phyloP scores from a whole-genome alignment of 768 basidiomycete genomes.

The Pleurotus giganteus region DNA sequence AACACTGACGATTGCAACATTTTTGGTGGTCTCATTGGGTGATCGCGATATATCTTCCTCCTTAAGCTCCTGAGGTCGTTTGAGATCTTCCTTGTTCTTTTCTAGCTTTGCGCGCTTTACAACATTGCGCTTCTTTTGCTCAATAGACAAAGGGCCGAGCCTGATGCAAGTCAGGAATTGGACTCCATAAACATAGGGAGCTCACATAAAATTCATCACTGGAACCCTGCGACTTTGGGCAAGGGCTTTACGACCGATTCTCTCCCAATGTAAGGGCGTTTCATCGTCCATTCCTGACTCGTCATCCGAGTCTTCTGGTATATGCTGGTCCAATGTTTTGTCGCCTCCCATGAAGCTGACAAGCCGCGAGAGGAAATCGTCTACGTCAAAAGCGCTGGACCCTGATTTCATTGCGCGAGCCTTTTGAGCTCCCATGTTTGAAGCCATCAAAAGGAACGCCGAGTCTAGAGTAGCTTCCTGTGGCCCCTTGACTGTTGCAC shows the following conservation, averaged over 20 bases:
- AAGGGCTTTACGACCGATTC: constrained; percentile 80
- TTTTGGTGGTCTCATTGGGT: constrained; percentile 88
- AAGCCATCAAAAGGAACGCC: constrained; percentile 69
- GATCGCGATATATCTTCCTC: constrained; percentile 83
- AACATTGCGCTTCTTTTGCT: constrained; percentile 72
- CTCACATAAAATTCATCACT: constrained; percentile 87
- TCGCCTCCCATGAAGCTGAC: constrained; percentile 75
- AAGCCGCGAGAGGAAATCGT: constrained; percentile 83
- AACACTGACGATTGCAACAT: constrained; percentile 66
- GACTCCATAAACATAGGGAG: background rate
- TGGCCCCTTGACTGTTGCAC: constrained; percentile 62
- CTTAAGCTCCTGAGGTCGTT: constrained; percentile 74
- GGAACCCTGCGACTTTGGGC: constrained; percentile 79
- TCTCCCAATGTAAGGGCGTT: constrained; percentile 72
- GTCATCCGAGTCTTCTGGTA: constrained; percentile 49
- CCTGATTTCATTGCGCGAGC: constrained; percentile 92
- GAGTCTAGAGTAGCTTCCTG: constrained; percentile 93
- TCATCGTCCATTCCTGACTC: constrained; percentile 48
- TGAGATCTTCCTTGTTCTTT: constrained; percentile 65
- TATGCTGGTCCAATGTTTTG: constrained; percentile 39
- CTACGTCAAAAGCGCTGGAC: constrained; percentile 85
- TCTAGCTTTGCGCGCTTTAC: constrained; percentile 67
- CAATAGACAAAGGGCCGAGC: constrained; percentile 87
- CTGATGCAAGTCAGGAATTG: constrained; percentile 38
- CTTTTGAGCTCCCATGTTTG: constrained; percentile 78